phyloP scores from a whole-genome alignment of 1,139 yeast species.

The Hyphopichia pseudoburtonii region DNA sequence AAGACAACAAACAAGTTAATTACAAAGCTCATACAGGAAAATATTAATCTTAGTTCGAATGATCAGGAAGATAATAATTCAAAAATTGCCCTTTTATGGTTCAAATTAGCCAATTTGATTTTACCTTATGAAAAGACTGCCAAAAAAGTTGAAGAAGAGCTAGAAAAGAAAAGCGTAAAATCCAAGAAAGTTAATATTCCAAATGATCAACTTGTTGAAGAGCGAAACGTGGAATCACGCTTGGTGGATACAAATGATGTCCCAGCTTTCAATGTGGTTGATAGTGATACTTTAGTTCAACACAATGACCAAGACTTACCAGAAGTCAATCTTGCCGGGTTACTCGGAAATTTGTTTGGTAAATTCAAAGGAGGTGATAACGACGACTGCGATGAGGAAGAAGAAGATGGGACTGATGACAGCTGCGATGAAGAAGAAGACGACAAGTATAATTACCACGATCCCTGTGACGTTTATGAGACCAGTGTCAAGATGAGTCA shows the following conservation, averaged over 20 bases:
- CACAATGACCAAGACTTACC: background rate
- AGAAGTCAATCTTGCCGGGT: slow-evolving; percentile 2
- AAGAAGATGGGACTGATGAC: background rate
- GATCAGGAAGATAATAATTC: background rate
- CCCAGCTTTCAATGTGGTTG: slow-evolving; percentile 1
- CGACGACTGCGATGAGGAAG: slow-evolving; percentile 1
- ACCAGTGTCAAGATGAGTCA: slow-evolving; percentile 1
- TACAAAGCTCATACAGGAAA: background rate
- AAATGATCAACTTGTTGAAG: background rate
- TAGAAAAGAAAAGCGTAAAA: background rate
- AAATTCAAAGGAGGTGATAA: background rate
- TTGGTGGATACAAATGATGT: slow-evolving; percentile 1
- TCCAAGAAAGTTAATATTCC: background rate
- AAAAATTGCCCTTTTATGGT: slow-evolving; percentile 4
- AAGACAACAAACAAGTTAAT: background rate
- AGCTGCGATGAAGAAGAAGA: slow-evolving; percentile 2
- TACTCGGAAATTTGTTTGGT: slow-evolving; percentile 1
- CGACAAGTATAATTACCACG: slow-evolving; percentile 1
- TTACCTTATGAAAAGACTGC: slow-evolving; percentile 3
- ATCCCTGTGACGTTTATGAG: slow-evolving; percentile 3
- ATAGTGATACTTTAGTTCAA: background rate
- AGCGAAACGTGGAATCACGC: background rate
- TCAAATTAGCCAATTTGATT: slow-evolving; percentile 3
- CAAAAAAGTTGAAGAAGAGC: background rate
- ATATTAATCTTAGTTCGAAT: background rate